Conservation (phyloP, 2,329 filamentous ascomycete genomes). For the Colletotrichum incanum region DNA sequence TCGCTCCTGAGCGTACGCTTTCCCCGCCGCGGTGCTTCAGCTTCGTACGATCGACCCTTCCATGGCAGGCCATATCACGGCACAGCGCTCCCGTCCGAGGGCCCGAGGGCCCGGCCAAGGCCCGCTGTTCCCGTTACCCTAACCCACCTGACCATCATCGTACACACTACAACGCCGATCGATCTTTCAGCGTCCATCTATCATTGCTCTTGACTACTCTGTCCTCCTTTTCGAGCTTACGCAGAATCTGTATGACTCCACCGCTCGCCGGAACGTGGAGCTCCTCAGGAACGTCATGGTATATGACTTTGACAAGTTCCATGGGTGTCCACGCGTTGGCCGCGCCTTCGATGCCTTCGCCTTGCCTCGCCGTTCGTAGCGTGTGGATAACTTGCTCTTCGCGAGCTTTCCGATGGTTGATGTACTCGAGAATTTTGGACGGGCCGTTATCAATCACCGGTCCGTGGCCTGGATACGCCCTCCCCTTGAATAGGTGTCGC, state of each 20-base stretch:
- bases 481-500: conserved; percentile 74
- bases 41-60: neutral
- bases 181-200: conserved; percentile 61
- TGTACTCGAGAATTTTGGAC: conserved; percentile 84
- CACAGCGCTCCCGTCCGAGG: neutral
- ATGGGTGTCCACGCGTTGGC: conserved; percentile 75
- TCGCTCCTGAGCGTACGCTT: neutral
- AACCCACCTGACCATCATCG: neutral
- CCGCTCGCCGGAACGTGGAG: conserved; percentile 83
- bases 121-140: neutral
- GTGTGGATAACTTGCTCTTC: conserved; percentile 84
- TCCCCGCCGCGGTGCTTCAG: conserved; percentile 3
- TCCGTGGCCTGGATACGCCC: conserved; percentile 92
- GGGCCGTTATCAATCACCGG: conserved; percentile 81
- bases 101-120: conserved; percentile 8
- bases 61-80: neutral
- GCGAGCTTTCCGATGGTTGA: conserved; percentile 83
- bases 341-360: conserved; percentile 45
- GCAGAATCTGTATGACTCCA: conserved; percentile 83
- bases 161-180: conserved; percentile 58
- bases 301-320: conserved; percentile 91
- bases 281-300: conserved; percentile 82
- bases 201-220: conserved; percentile 65
- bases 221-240: conserved; percentile 83
- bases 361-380: conserved; percentile 58